Evolutionary conservation across 495 filamentous ascomycete species (phyloP).

Genomic region (Lasiosphaeria miniovina): DNA sequence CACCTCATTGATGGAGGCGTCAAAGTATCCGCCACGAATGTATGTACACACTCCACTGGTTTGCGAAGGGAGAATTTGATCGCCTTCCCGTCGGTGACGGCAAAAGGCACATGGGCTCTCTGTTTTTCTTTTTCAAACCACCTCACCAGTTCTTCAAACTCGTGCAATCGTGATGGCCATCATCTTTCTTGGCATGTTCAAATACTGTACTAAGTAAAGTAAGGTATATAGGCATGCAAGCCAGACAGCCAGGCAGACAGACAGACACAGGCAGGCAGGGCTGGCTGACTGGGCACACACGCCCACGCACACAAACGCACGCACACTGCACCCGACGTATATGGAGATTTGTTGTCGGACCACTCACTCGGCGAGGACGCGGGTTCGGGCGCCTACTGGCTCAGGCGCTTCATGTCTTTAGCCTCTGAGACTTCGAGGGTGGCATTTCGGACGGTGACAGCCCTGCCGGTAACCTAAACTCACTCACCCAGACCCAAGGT

Average conservation of each 20-base stretch:
- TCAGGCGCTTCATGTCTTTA: slow-evolving; percentile 14
- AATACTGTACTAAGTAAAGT: neutral
- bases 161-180: too few species aligned
- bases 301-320: neutral
- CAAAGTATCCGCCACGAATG: too few species aligned
- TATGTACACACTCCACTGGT: too few species aligned
- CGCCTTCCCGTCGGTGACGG: too few species aligned
- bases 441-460: slow-evolving; percentile 1
- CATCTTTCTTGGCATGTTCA: too few species aligned
- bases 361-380: slow-evolving; percentile 8
- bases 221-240: neutral
- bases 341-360: slow-evolving; percentile 1
- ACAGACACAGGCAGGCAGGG: neutral
- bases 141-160: too few species aligned
- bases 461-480: neutral
- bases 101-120: too few species aligned
- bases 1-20: too few species aligned
- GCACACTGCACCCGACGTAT: neutral
- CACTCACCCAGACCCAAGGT: too few species aligned
- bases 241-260: neutral
- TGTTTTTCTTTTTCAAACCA: too few species aligned
- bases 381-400: slow-evolving; percentile 16
- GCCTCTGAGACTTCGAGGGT: slow-evolving; percentile 9
- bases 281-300: neutral
- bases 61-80: too few species aligned